Evolutionary conservation across 768 basidiomycete species (phyloP).

Genomic region (Strobilomyces dryophilus): DNA sequence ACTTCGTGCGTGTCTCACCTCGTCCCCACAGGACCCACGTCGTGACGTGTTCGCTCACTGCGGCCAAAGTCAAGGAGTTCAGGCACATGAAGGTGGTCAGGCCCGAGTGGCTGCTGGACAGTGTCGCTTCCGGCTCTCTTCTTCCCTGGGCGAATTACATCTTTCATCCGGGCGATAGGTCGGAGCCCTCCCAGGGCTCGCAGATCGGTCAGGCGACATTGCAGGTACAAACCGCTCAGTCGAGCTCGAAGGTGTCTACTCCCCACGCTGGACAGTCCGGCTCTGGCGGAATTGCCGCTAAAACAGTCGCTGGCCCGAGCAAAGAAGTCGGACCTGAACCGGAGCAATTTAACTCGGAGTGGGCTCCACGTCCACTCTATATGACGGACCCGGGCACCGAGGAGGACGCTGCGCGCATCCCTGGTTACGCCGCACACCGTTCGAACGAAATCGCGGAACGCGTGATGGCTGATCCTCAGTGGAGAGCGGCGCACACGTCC

Average conservation of each 20-base stretch:
- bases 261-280: neutral
- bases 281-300: neutral
- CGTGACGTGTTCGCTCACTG: constrained; percentile 86
- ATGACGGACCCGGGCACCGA: constrained; percentile 41
- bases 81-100: constrained; percentile 84
- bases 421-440: constrained; percentile 61
- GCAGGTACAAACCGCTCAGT: constrained; percentile 4
- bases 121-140: constrained; percentile 58
- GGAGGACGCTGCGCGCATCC: constrained; percentile 44
- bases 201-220: constrained; percentile 18
- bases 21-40: constrained; percentile 69
- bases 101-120: constrained; percentile 87
- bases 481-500: constrained; percentile 87
- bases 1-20: neutral
- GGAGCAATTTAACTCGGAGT: constrained; percentile 3
- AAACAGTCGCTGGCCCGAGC: neutral
- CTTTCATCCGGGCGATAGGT: constrained; percentile 46
- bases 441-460: constrained; percentile 74
- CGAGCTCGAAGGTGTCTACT: neutral
- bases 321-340: neutral
- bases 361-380: constrained; percentile 25
- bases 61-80: constrained; percentile 86
- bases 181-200: constrained; percentile 48
- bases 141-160: constrained; percentile 80
- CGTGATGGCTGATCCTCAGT: constrained; percentile 78